phyloP scores from a whole-genome alignment of 2,329 filamentous ascomycete genomes.

The Peltaster fructicola region DNA sequence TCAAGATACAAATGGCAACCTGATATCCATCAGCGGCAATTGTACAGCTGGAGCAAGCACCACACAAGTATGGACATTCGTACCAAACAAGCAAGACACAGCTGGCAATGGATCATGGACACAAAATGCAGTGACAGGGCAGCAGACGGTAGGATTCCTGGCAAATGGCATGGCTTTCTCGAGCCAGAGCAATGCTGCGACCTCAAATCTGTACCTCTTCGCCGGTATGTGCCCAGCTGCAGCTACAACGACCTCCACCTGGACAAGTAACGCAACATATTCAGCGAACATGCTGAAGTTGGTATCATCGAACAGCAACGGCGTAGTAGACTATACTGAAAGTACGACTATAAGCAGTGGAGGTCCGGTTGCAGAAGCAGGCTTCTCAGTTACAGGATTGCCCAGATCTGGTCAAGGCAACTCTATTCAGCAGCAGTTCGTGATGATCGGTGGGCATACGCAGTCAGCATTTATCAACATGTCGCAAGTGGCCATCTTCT shows the following conservation, averaged over 20 bases:
- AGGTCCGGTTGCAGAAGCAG: conserved; percentile 63
- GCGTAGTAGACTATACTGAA: conserved; percentile 26
- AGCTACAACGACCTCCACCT: conserved; percentile 29
- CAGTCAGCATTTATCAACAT: conserved; percentile 77
- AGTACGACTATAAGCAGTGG: conserved; percentile 36
- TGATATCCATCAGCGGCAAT: conserved; percentile 58
- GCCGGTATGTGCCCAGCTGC: conserved; percentile 69
- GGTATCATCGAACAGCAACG: conserved; percentile 32
- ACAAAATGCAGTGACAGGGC: conserved; percentile 16
- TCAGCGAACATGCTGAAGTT: conserved; percentile 64
- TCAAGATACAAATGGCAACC: conserved; percentile 42
- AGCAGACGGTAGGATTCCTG: conserved; percentile 36
- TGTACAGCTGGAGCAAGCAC: conserved; percentile 39
- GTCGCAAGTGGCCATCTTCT: conserved; percentile 77
- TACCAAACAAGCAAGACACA: conserved; percentile 24
- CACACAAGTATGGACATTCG: conserved; percentile 51
- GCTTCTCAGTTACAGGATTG: conserved; percentile 65
- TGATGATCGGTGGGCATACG: conserved; percentile 76
- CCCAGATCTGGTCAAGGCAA: conserved; percentile 41
- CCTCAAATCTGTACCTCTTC: conserved; percentile 52
- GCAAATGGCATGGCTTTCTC: conserved; percentile 51
- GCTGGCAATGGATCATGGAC: conserved; percentile 39
- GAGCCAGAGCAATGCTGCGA: conserved; percentile 22
- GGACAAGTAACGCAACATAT: conserved; percentile 57
- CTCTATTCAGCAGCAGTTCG: conserved; percentile 59